Percentiles rank a stretch among this genome's conserved stretches.
These are phyloP conservation scores for Volvox africanus DNA, from an alignment of 139 green algal species.

Conservation along the genomic window DNA sequence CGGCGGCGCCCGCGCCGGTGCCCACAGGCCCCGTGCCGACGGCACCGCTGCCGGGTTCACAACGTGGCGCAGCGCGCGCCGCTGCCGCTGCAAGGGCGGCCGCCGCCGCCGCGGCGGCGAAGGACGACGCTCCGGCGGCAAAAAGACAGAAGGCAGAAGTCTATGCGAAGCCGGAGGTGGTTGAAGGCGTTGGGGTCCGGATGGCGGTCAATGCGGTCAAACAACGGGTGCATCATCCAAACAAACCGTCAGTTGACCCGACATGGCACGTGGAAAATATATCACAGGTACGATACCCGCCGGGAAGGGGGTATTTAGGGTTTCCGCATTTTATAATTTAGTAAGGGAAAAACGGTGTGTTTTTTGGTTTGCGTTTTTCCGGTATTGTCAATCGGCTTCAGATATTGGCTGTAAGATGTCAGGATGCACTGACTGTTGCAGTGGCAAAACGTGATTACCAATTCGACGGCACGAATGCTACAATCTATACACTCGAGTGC, in stretches of 20 bases:
- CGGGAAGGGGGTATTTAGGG: background rate
- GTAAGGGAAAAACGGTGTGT: too few species aligned
- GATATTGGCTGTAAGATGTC: too few species aligned
- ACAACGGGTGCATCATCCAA: background rate
- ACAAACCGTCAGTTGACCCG: conserved; percentile 9
- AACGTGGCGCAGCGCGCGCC: background rate
- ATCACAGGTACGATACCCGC: conserved; percentile 5
- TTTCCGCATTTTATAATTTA: too few species aligned
- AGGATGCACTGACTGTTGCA: too few species aligned
- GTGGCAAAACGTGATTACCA: too few species aligned
- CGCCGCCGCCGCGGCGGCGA: conserved; percentile 15
- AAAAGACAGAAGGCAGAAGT: conserved; percentile 10
- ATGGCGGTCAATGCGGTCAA: conserved; percentile 39
- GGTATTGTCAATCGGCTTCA: too few species aligned
- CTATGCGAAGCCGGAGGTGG: conserved; percentile 1
- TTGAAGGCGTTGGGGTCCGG: background rate
- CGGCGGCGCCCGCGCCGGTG: background rate
- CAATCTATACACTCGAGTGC: too few species aligned
- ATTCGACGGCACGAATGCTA: too few species aligned
- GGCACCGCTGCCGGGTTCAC: conserved; percentile 8
- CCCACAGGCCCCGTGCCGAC: background rate
- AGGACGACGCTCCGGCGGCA: background rate
- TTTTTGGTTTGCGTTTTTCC: too few species aligned
- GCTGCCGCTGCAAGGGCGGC: background rate
- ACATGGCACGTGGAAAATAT: conserved; percentile 9